Evolutionary conservation across 192 early-diverging fungal genomes (phyloP), one percentile per base, ranked within the genome.

Genomic region (Backusella macrospora): DNA sequence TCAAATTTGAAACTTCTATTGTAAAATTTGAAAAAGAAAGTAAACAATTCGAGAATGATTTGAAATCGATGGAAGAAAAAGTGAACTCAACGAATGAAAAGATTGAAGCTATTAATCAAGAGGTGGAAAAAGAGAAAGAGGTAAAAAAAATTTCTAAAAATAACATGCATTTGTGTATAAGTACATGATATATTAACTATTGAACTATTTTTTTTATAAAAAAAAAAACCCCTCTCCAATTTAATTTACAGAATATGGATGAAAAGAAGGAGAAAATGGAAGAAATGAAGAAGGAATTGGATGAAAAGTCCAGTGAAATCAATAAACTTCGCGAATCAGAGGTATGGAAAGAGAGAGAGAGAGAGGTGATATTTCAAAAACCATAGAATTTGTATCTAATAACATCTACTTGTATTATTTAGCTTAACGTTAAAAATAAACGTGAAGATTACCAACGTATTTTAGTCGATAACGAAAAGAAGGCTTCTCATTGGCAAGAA

Each of bases 231-330:
- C 6, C n/a, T 18, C 46, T 23, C 37, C 66, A 18, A 65, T 34
- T 34, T 34, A 34, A 34, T 34, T 34, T 43, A n/a, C 65, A 90
- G 87, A 62, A 81, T 38, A 75, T 92, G 73, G 90, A 94, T 34
- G 87, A 87, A 37, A 92, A 90, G 78, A 89, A 89, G 64, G 86
- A 84, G 15, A 88, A 90, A 77, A 82, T 92, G 67, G 85, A 86
- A 34, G 73, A 79, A 48, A 79, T 94, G 63, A 94, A 93, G 73
- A 82, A 82, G 12, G 85, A 92, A 39, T 81, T 92, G 47, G 92
- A 93, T 62, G 81, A 82, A 14, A 91, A 91, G 74, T 85, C 84
- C 37, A 84, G 83, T 29, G 81, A 86, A 21, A 87, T 90, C 37
- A 88, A 91, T 76, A 81, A 87, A 72, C 82, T 93, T 75, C 88